phyloP scores from a whole-genome alignment of 805 yeast species.

The Sungouiella blattae region DNA sequence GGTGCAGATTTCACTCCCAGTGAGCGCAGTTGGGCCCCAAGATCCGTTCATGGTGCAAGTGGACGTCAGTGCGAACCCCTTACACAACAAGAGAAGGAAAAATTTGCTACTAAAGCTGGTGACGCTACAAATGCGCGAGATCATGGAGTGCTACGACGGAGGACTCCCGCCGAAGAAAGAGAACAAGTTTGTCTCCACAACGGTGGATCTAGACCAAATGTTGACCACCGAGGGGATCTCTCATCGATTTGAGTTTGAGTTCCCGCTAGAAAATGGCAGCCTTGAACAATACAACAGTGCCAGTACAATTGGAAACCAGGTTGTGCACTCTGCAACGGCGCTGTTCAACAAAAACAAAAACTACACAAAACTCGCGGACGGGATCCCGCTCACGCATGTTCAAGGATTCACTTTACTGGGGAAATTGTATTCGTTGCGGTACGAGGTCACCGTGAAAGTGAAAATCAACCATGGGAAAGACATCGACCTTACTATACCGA shows the following conservation, averaged over 20 bases:
- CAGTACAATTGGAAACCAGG: background rate
- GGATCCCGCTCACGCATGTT: constrained; percentile 42
- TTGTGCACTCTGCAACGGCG: constrained; percentile 12
- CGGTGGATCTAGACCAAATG: constrained; percentile 21
- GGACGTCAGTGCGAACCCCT: constrained; percentile 39
- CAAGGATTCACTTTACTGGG: constrained; percentile 53
- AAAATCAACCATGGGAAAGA: constrained; percentile 49
- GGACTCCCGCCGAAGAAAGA: constrained; percentile 50
- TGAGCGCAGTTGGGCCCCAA: constrained; percentile 55
- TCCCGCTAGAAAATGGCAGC: constrained; percentile 37
- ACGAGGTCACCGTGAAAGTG: constrained; percentile 47
- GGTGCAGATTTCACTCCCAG: constrained; percentile 45
- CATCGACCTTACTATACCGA: constrained; percentile 47
- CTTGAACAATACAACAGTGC: constrained; percentile 9
- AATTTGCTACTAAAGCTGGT: constrained; percentile 42
- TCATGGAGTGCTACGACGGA: constrained; percentile 51
- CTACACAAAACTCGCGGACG: constrained; percentile 30
- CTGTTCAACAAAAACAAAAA: constrained; percentile 19
- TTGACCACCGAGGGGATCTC: constrained; percentile 27
- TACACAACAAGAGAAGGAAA: constrained; percentile 26
- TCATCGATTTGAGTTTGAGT: constrained; percentile 21
- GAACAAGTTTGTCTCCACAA: constrained; percentile 31
- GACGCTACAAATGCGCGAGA: constrained; percentile 49
- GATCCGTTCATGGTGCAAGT: constrained; percentile 43
- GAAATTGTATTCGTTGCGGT: constrained; percentile 47